A percentile compares a stretch with the other conserved stretches of the same genome.
Evolutionary conservation across 345 rosid species (phyloP).

Genomic region (Pugionium cornutum): DNA sequence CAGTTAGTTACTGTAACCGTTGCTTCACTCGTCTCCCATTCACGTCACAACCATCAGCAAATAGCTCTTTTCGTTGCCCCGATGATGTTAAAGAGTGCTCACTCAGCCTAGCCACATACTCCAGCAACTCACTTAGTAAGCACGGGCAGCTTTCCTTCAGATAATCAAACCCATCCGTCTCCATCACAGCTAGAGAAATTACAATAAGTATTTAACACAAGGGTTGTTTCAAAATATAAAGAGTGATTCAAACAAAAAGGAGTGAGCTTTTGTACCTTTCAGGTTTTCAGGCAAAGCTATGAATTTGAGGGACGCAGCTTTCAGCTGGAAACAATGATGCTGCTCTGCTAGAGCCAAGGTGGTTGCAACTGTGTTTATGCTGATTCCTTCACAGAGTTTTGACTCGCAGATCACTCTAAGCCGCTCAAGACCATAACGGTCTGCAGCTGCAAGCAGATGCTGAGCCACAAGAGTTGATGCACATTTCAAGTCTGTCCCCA

Average conservation of each 20-base stretch:
- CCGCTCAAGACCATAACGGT: constrained; percentile 74
- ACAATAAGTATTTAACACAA: not conserved
- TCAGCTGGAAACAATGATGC: constrained; percentile 71
- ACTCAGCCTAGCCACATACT: constrained; percentile 54
- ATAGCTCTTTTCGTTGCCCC: constrained; percentile 45
- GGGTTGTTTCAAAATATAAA: constrained; percentile 3
- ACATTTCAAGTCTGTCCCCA: constrained; percentile 59
- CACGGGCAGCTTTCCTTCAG: constrained; percentile 62
- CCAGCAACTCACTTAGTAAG: constrained; percentile 60
- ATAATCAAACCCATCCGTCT: constrained; percentile 71
- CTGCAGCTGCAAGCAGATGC: constrained; percentile 86
- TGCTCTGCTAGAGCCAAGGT: constrained; percentile 81
- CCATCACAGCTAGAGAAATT: constrained; percentile 64
- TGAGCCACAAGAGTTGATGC: constrained; percentile 70
- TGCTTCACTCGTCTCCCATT: constrained; percentile 77
- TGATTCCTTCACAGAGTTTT: constrained; percentile 67
- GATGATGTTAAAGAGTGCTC: constrained; percentile 55
- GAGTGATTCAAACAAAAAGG: not conserved
- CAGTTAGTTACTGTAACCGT: constrained; percentile 52
- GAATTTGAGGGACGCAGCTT: constrained; percentile 76
- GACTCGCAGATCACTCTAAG: constrained; percentile 69
- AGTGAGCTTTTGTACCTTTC: constrained; percentile 45
- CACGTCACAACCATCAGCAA: constrained; percentile 54
- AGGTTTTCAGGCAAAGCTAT: constrained; percentile 58
- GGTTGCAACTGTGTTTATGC: constrained; percentile 75